A percentile compares a stretch with the other conserved stretches of the same genome.
These are phyloP conservation scores for Venturia oleaginea DNA, from an alignment of 2,329 filamentous ascomycete genomes.

Conservation along the genomic window DNA sequence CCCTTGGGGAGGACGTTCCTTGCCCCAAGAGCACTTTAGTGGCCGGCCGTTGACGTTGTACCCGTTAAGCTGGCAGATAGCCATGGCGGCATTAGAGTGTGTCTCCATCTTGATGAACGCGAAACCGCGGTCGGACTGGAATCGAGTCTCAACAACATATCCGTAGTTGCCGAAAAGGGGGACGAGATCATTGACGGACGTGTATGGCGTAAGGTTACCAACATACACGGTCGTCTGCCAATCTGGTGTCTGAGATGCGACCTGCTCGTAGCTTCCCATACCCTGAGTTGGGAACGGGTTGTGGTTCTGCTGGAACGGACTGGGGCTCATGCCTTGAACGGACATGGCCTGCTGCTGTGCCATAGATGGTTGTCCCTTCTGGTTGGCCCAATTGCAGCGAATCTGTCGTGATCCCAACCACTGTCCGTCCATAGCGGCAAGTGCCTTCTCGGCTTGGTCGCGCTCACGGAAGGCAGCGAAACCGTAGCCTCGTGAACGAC, in stretches of 20 bases:
- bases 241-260: constrained; percentile 84
- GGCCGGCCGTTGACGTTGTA: constrained; percentile 97
- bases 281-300: constrained; percentile 90
- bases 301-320: constrained; percentile 80
- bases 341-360: constrained; percentile 96
- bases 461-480: constrained; percentile 97
- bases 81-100: constrained; percentile 96
- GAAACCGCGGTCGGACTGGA: constrained; percentile 96
- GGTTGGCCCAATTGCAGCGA: constrained; percentile 99
- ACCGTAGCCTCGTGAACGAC: constrained; percentile 90
- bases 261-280: constrained; percentile 95
- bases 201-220: constrained; percentile 95
- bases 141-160: constrained; percentile 91
- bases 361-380: constrained; percentile 98
- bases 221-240: constrained; percentile 99
- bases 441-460: constrained; percentile 84
- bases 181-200: constrained; percentile 91
- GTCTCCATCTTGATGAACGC: constrained; percentile 99
- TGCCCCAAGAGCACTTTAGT: constrained; percentile 98
- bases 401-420: constrained; percentile 98
- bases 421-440: constrained; percentile 97
- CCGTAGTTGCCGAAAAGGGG: constrained; percentile 98
- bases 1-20: constrained; percentile 75
- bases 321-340: constrained; percentile 96
- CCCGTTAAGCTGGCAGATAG: constrained; percentile 82